Conservation (phyloP, 2,329 filamentous ascomycete genomes). For the Trichoderma sp. region DNA sequence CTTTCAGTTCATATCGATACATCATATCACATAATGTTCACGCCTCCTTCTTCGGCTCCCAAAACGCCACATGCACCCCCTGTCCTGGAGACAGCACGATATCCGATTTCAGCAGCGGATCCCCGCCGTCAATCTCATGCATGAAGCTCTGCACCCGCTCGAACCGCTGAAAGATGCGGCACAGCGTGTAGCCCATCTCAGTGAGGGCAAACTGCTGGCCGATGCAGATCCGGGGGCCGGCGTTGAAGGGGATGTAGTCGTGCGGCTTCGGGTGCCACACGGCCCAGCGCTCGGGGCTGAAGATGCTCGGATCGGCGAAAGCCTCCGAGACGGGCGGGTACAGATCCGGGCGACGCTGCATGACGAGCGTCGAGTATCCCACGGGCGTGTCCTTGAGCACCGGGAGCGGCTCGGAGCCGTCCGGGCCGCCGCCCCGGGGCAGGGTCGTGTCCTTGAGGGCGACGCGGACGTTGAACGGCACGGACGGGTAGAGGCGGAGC, state of each 20-base stretch:
- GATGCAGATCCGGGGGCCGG: constrained; percentile 71
- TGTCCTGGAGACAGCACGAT: constrained; percentile 62
- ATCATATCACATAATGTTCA: not conserved
- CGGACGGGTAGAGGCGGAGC: constrained; percentile 73
- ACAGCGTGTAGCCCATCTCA: constrained; percentile 73
- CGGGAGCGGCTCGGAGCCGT: constrained; percentile 62
- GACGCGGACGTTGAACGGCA: constrained; percentile 77
- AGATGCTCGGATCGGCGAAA: constrained; percentile 51
- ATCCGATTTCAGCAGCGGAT: constrained; percentile 57
- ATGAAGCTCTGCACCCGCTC: constrained; percentile 62
- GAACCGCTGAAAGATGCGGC: constrained; percentile 72
- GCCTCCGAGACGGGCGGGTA: constrained; percentile 54
- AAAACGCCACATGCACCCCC: constrained; percentile 60
- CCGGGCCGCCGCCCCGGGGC: constrained; percentile 68
- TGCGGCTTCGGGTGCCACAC: constrained; percentile 64
- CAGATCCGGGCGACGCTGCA: constrained; percentile 70
- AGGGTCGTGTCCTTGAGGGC: constrained; percentile 74
- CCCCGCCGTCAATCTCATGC: constrained; percentile 55
- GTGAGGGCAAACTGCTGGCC: constrained; percentile 80
- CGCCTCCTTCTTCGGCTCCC: constrained; percentile 43
- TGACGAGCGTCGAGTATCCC: constrained; percentile 66
- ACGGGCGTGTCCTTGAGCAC: constrained; percentile 67
- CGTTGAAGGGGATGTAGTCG: constrained; percentile 75
- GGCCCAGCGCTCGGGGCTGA: constrained; percentile 68
- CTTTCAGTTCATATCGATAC: not conserved